Evolutionary conservation across 371 early-diverging fungal genomes (phyloP).

Genomic region (Apophysomyces ossiformis): DNA sequence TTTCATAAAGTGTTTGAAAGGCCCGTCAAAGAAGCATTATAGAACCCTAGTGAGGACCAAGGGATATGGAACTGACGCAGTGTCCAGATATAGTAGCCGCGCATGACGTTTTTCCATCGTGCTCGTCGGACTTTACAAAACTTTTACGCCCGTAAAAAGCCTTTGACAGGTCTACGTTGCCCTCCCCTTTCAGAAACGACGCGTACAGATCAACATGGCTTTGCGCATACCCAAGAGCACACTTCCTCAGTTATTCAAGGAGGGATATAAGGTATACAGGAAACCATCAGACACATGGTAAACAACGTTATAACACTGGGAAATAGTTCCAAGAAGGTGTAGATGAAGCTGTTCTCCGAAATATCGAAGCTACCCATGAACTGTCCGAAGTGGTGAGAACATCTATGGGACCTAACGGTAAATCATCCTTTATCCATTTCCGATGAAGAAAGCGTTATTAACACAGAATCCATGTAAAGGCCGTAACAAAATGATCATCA

Average conservation of each 20-base stretch:
- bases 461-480: conserved; percentile 54
- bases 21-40: no score
- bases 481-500: conserved; percentile 99
- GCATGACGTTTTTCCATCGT: background rate
- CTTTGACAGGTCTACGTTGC: background rate
- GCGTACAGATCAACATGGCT: conserved; percentile 72
- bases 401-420: conserved; percentile 97
- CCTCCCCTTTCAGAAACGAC: conserved; percentile 14
- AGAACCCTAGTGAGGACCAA: no score
- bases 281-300: background rate
- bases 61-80: no score
- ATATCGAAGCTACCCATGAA: conserved; percentile 93
- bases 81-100: background rate
- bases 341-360: conserved; percentile 95
- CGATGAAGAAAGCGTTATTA: background rate
- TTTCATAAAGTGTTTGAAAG: no score
- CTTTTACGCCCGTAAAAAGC: background rate
- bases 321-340: conserved; percentile 90
- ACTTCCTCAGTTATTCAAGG: conserved; percentile 91
- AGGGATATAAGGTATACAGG: conserved; percentile 88
- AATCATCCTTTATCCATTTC: conserved; percentile 2
- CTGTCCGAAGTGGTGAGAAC: conserved; percentile 91
- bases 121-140: background rate
- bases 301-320: conserved; percentile 8
- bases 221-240: conserved; percentile 92